A percentile compares a stretch with the other conserved stretches of the same genome.
Conservation (phyloP, 78 protist species). For the Protostelium mycophagum region DNA sequence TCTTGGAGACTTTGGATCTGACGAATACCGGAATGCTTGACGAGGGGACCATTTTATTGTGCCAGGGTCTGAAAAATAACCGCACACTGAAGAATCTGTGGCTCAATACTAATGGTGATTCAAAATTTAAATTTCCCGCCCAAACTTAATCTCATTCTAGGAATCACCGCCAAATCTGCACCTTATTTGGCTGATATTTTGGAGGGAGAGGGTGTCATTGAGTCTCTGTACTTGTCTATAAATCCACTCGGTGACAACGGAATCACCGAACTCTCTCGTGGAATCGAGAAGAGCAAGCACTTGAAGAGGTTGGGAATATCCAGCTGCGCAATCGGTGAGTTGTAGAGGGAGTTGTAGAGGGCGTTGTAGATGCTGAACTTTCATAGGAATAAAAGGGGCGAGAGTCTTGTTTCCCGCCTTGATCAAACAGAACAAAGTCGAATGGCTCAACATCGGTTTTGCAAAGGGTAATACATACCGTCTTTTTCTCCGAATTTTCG, state of each 20-base stretch:
- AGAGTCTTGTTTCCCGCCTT: neutral
- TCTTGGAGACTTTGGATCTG: neutral
- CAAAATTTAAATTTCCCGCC: neutral
- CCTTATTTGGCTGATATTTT: neutral
- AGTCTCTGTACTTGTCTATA: neutral
- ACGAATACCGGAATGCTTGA: constrained; percentile 15
- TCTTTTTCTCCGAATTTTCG: too few relatives aligned
- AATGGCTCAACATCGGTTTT: neutral
- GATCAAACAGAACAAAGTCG: neutral
- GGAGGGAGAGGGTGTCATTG: neutral
- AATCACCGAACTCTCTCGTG: neutral
- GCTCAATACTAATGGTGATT: constrained; percentile 16
- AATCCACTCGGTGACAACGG: neutral
- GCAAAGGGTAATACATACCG: neutral
- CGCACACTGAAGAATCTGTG: constrained; percentile 5
- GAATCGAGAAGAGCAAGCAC: neutral
- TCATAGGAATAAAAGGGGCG: neutral
- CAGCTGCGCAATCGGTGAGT: neutral
- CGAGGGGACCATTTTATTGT: constrained; percentile 11
- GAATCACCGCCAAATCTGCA: neutral
- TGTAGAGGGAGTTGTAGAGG: neutral
- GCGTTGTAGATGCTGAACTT: too few relatives aligned
- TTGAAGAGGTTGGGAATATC: neutral
- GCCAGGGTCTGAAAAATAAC: neutral
- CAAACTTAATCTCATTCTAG: neutral